Percentiles rank a stretch among this genome's conserved stretches.
phyloP scores from a whole-genome alignment of 2,329 filamentous ascomycete species.

The Cordyceps militaris region DNA sequence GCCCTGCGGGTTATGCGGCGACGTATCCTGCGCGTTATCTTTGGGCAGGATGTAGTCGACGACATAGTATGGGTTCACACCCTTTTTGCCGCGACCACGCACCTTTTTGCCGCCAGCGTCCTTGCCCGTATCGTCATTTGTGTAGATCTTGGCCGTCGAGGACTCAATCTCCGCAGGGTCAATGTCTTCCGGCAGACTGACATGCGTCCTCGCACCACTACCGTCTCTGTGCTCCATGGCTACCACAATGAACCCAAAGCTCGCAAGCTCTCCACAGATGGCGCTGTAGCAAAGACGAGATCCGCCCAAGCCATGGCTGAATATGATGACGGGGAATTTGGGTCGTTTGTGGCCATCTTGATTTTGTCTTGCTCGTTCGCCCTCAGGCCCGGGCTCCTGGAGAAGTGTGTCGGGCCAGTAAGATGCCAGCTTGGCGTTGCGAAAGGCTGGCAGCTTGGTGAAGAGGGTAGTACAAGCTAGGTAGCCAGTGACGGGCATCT shows the following conservation, averaged over 20 bases:
- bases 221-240: conserved; percentile 61
- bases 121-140: conserved; percentile 17
- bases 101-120: conserved; percentile 28
- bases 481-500: conserved; percentile 41
- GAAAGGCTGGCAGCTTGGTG: conserved; percentile 57
- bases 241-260: conserved; percentile 58
- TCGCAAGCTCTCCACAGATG: conserved; percentile 59
- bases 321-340: conserved; percentile 55
- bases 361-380: neutral
- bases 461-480: conserved; percentile 53
- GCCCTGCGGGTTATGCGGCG: conserved; percentile 49
- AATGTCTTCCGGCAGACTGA: conserved; percentile 45
- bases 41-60: conserved; percentile 60
- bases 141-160: conserved; percentile 21
- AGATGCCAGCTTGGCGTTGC: conserved; percentile 51
- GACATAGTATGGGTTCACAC: conserved; percentile 34
- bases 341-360: conserved; percentile 26
- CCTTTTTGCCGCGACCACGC: conserved; percentile 23
- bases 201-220: conserved; percentile 52
- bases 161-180: conserved; percentile 26
- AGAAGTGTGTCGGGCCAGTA: neutral
- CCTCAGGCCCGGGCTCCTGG: neutral
- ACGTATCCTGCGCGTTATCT: conserved; percentile 42
- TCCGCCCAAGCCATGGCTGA: conserved; percentile 60
- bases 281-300: conserved; percentile 56